Base-by-base conservation (phyloP, 306 rosid species). In the Fragaria vesca region DNA sequence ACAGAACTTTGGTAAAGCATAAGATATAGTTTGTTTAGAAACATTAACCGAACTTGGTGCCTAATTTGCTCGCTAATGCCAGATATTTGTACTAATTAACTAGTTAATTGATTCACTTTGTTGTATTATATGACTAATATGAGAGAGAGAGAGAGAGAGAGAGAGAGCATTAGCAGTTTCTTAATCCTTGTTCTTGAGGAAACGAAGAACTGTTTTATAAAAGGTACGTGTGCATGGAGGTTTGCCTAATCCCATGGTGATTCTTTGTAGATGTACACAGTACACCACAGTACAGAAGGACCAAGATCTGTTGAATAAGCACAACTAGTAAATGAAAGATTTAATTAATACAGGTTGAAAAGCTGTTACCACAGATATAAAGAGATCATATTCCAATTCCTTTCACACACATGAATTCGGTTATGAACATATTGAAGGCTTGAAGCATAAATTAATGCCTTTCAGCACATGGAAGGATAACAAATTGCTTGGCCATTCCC, bases 181-280 rank as follows among this genome's bases (percentile, higher is more conserved):
- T 73, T 73, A 73, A 42, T 73, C 46, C 34, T 55, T 36, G 77
- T 21, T 50, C 51, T 28, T 36, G 13, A 73, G 57, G 67, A 73
- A 57, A 52, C 40, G 26, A 73, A 73, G 8, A 26, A 16, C 11
- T 15, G 0, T 40, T 54, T 70, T 28, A 3, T 13, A 47, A 28
- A 70, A 20, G 60, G 46, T 70, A 26, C 42, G 21, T 47, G 57
- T 1, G 50, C n/a, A 48, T 70, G 58, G 16, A 28, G 58, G 55
- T 15, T 28, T 26, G 74, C 15, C n/a, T 70, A 70, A 70, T 8
- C 60, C 42, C 38, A 17, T 5, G 13, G 34, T 36, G 66, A 20
- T 72, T 72, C 65, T 32, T 32, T 51, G 66, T 40, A 24, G 34
- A 32, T 57, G 8, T 36, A 54, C 76, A 54, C 66, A 38, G 76